A percentile compares a stretch with the other conserved stretches of the same genome.
phyloP scores from a whole-genome alignment of 768 basidiomycete genomes.

The Suillus hirtellus region DNA sequence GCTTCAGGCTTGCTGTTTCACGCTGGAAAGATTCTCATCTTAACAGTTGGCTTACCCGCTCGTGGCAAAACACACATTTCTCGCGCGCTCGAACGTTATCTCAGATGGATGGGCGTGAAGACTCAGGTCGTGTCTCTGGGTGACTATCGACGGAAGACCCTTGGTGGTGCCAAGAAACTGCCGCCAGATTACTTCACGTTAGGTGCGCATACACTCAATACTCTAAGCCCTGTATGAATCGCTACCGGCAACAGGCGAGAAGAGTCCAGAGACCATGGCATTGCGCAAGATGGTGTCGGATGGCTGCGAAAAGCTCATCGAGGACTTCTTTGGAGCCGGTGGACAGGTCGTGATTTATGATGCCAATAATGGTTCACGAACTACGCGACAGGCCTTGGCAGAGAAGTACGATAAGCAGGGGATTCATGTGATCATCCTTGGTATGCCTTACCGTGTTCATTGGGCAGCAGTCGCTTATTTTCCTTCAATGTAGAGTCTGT shows the following conservation, averaged over 20 bases:
- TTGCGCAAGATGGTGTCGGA: constrained; percentile 72
- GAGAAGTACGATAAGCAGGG: constrained; percentile 85
- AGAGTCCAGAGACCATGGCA: constrained; percentile 76
- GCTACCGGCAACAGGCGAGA: constrained; percentile 55
- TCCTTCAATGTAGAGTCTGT: constrained; percentile 63
- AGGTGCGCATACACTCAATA: constrained; percentile 42
- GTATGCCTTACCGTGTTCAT: constrained; percentile 40
- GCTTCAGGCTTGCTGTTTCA: constrained; percentile 85
- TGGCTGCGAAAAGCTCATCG: constrained; percentile 88
- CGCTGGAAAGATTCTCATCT: constrained; percentile 92
- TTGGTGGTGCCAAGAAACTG: constrained; percentile 85
- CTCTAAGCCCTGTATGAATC: neutral
- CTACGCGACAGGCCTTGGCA: constrained; percentile 65
- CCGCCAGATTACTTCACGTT: constrained; percentile 92
- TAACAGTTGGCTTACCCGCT: constrained; percentile 92
- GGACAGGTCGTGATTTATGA: constrained; percentile 99
- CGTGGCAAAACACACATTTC: constrained; percentile 97
- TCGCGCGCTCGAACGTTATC: constrained; percentile 92
- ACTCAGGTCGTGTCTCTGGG: constrained; percentile 93
- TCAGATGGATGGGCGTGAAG: constrained; percentile 97
- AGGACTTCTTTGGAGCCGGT: constrained; percentile 81
- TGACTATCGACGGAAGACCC: constrained; percentile 87
- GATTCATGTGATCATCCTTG: constrained; percentile 92
- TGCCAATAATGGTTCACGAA: constrained; percentile 87
- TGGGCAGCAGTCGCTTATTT: constrained; percentile 9